Base-by-base conservation (phyloP, 352 stramenopile species). In the Phytophthora crassamura region DNA sequence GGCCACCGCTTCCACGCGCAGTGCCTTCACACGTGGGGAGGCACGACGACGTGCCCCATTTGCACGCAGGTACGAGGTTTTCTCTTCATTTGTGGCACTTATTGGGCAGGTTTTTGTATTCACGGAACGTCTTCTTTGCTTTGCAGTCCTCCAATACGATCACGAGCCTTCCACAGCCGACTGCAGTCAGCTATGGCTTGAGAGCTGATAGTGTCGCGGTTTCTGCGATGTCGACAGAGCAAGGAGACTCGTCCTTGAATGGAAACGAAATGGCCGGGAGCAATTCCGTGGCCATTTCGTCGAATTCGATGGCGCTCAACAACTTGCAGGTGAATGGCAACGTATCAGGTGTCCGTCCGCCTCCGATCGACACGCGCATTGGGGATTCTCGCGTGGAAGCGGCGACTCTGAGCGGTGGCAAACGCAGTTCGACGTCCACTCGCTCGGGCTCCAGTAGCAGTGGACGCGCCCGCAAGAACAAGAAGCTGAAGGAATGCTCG, bases 401-500 rank as follows among this genome's bases (percentile, higher is more conserved):
- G 16, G 65, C 64, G 53, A 62, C 61, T 22, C 22, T 78, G 25
- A 81, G 66, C 46, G 70, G 66, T 10, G 69, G 62, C 6, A 82
- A 82, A 33, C 69, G 70, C 55, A 69, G 57, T 8, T 53, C 66
- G 35, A 66, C 65, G 1, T 75, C 71, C 16, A 83, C 73, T 67
- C 77, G 75, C 11, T 83, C 79, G 7, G 69, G 65, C 34, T 84
- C 79, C 12, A 74, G 75, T 51, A 84, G 69, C 33, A 41, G 65
- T 1, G 64, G 70, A 12, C 72, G 72, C 39, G 72, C 77, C 18
- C 79, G 79, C 58, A 93, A 93, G 74, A 85, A 81, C 64, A 91
- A 90, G 66, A 95, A 95, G 65, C 72, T 91, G 48, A 93, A 92
- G 59, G 84, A 92, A 49, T 95, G 87, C 64, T 91, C 87, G 11